A percentile compares a stretch with the other conserved stretches of the same genome.
Conservation (phyloP, 2,329 filamentous ascomycete genomes). For the Onygenales sp. region DNA sequence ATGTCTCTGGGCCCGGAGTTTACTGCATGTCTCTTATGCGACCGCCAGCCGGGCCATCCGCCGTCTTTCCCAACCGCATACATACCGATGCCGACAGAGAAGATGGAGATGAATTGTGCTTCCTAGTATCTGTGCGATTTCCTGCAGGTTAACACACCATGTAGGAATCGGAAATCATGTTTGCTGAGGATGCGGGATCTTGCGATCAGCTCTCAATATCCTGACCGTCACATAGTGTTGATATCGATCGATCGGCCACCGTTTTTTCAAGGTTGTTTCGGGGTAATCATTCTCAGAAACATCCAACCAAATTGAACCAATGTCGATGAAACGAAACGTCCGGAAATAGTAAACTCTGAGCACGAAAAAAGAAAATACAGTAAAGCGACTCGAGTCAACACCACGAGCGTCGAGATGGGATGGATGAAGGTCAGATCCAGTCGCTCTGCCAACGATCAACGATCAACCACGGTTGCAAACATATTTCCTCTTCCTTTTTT, state of each 20-base stretch:
- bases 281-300: too few species aligned
- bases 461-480: neutral
- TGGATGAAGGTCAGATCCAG: neutral
- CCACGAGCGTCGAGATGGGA: neutral
- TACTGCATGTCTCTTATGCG: neutral
- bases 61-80: neutral
- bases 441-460: neutral
- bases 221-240: too few species aligned
- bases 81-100: neutral
- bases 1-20: neutral
- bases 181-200: too few species aligned
- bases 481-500: neutral
- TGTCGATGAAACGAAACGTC: too few species aligned
- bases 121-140: neutral
- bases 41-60: neutral
- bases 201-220: too few species aligned
- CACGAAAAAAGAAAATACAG: too few species aligned
- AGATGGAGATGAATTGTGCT: neutral
- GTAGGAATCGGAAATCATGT: too few species aligned
- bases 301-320: too few species aligned
- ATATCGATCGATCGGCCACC: too few species aligned
- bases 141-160: neutral
- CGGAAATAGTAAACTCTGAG: too few species aligned
- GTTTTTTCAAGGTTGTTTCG: too few species aligned
- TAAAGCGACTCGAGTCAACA: too few species aligned